Evolutionary conservation across 139 green algal genomes (phyloP), one percentile per base, ranked within the genome.

Genomic region (Picochlorum sp.): DNA sequence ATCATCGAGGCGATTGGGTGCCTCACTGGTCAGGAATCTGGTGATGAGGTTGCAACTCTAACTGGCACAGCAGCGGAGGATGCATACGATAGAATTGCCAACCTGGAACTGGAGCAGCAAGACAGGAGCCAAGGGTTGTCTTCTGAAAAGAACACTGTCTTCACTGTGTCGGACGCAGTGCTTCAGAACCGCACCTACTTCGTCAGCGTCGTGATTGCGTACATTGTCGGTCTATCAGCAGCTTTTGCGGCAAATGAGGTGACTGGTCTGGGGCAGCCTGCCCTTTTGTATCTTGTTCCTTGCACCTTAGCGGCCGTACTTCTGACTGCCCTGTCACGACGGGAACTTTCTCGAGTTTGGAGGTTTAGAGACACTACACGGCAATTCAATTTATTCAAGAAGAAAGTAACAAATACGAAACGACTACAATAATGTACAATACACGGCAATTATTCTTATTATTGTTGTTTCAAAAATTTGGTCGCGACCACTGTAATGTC

Each of bases 231-330:
- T 2, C 75, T 96, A 23, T 47, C 78, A 24, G 51, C 79, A 14
- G 87, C 90, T 0, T 95, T 95, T 73, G 83, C 69, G 2, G 88
- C 80, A 15, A 96, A 95, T 73, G 73, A 72, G n/a, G 67, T 91
- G 4, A 96, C 87, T 0, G 66, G 82, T 15, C 28, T 92, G 59
- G 89, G 86, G 1, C 87, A 95, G 75, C 88, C 89, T 1, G 85
- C 85, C 44, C 73, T 95, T 61, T 68, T 95, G 32, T 95, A 95
- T 72, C 77, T 94, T 0, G 80, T 87, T 26, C 87, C 87, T 0
- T 56, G 47, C 4, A 90, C 76, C 2, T 54, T 92, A 13, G 59
- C 64, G 0, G 71, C 82, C 1, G 70, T 89, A 23, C 20, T 54
- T 6, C 15, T 78, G 3, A 76, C 72, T n/a, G 87, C 67, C 1